Conservation (phyloP, 306 rosid species). For the Trifolium dubium region DNA sequence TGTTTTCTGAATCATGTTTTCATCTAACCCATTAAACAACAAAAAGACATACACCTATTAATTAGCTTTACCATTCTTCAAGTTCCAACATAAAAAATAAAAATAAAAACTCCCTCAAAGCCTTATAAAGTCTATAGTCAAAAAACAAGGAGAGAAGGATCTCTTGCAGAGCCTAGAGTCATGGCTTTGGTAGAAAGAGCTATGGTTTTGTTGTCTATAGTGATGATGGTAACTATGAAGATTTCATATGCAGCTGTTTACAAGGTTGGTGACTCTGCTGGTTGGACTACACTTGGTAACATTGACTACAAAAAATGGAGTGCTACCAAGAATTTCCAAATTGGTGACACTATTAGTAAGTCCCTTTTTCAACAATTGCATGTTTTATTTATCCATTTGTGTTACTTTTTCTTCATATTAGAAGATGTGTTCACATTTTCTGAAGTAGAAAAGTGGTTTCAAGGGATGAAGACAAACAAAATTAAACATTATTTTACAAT, state of each 20-base stretch:
- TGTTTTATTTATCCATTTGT: not conserved
- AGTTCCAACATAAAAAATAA: conserved; percentile 39
- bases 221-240: conserved; percentile 35
- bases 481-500: conserved; percentile 8
- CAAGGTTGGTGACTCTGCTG: conserved; percentile 86
- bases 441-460: conserved; percentile 15
- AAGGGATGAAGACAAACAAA: not conserved
- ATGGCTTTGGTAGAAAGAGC: conserved; percentile 55
- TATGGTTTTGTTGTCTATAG: conserved; percentile 40
- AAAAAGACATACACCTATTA: conserved; percentile 32
- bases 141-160: conserved; percentile 20
- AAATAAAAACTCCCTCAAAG: not conserved
- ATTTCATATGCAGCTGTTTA: conserved; percentile 61
- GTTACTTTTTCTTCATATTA: conserved; percentile 17
- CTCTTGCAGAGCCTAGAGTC: not conserved
- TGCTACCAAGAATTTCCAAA: conserved; percentile 65
- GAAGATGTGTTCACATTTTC: conserved; percentile 6
- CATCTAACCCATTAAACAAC: conserved; percentile 16
- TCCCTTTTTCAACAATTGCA: conserved; percentile 28
- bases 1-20: conserved; percentile 18
- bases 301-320: conserved; percentile 80
- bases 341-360: conserved; percentile 85
- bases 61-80: conserved; percentile 33
- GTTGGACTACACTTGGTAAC: conserved; percentile 76
- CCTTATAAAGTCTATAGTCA: conserved; percentile 37